Evolutionary conservation across 1,139 yeast species (phyloP).

Genomic region (Hyphopichia burtonii): DNA sequence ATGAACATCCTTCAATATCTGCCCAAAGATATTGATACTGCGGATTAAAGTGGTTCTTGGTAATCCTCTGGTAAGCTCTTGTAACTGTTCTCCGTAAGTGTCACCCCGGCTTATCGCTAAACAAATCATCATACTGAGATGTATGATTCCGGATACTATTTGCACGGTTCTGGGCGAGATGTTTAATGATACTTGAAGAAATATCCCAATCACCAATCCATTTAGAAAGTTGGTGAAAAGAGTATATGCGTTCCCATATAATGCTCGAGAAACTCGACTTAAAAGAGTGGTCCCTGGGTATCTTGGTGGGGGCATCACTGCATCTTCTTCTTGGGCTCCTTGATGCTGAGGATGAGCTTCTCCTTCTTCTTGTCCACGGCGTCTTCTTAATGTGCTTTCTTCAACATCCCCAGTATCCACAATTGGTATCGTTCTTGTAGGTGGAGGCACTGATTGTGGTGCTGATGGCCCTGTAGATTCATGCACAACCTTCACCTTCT

Average conservation of each 20-base stretch:
- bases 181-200: background rate
- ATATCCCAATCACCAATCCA: background rate
- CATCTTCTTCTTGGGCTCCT: background rate
- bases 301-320: too few relatives aligned
- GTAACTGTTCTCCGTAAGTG: background rate
- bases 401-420: background rate
- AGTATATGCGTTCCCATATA: background rate
- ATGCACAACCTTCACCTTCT: background rate
- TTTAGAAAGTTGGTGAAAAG: background rate
- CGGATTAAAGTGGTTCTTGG: background rate
- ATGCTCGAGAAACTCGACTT: background rate
- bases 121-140: background rate
- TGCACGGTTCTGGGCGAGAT: background rate
- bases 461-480: background rate
- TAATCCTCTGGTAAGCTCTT: slow-evolving; percentile 1
- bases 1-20: background rate
- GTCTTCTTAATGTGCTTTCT: background rate
- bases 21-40: background rate
- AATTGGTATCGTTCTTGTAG: background rate
- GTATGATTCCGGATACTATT: background rate
- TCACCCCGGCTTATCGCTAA: background rate
- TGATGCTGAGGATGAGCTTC: too few relatives aligned
- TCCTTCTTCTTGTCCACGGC: too few relatives aligned
- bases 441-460: background rate
- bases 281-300: background rate